A percentile compares a stretch with the other conserved stretches of the same genome.
phyloP scores from a whole-genome alignment of 768 basidiomycete genomes.

The Clavaria fumosa region DNA sequence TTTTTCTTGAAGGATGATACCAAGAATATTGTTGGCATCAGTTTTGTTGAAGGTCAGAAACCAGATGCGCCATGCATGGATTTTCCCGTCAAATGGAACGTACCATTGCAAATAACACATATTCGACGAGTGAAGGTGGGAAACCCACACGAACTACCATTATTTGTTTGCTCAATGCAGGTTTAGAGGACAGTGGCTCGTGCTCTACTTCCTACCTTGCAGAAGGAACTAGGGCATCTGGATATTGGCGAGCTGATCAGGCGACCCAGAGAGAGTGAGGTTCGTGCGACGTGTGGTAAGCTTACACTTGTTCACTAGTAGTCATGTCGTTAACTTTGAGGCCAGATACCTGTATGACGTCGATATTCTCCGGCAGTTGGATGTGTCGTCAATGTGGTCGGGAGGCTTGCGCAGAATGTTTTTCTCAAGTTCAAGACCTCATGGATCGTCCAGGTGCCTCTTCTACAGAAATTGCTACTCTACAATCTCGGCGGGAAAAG shows the following conservation, averaged over 20 bases:
- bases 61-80: constrained; percentile 44
- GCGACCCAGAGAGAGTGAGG: constrained; percentile 64
- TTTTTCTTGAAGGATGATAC: constrained; percentile 54
- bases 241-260: constrained; percentile 42
- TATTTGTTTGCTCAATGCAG: constrained; percentile 9
- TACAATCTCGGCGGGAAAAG: constrained; percentile 40
- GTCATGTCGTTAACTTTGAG: constrained; percentile 2
- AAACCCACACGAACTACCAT: constrained; percentile 1
- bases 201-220: constrained; percentile 51
- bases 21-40: constrained; percentile 44
- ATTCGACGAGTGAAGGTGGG: constrained; percentile 47
- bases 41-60: constrained; percentile 51
- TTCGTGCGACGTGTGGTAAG: constrained; percentile 71
- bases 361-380: constrained; percentile 80
- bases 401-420: constrained; percentile 81
- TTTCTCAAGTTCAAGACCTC: constrained; percentile 46
- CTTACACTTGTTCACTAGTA: constrained; percentile 1
- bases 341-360: constrained; percentile 86
- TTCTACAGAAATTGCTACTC: constrained; percentile 31
- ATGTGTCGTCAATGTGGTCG: constrained; percentile 86
- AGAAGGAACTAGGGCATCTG: constrained; percentile 49
- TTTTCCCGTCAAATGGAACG: constrained; percentile 57
- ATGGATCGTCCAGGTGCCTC: constrained; percentile 32
- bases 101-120: constrained; percentile 31
- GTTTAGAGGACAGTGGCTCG: constrained; percentile 48